Evolutionary conservation across 1,284 basidiomycete genomes (phyloP), one percentile per base, ranked within the genome.

Genomic region (Cryptococcus sp.): DNA sequence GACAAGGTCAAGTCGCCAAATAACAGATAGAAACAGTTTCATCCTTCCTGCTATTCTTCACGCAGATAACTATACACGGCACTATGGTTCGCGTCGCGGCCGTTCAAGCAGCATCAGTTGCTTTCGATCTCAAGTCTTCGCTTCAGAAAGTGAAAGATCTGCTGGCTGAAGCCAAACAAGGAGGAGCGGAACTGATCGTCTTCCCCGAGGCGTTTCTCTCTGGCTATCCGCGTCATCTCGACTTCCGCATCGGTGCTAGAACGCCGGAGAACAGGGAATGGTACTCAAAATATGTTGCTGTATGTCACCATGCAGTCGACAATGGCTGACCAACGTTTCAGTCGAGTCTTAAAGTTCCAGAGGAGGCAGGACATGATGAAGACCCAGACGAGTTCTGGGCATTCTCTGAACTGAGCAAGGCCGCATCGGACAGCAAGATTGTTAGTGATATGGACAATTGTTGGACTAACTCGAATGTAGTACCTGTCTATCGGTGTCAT

Each of bases 161-260:
- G 13, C 81, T 82, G 15, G 80, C 72, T 19, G 69, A 83, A 7
- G 85, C 85, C 6, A 82, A 81, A 58, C 79, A 83, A 45, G 83
- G 84, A 61, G 78, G 78, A 3, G 78, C 83, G 0, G 81, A 86
- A 64, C 70, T 89, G 2, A 85, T 82, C 25, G 85, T 89, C 16
- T 87, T 89, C 66, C 88, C 87, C 3, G 87, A 89, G 71, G 88
- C 86, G 19, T 88, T 87, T 37, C 57, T 79, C 17, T 63, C 61
- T 23, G 74, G 67, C 5, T 79, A 79, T 48, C 78, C 78, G 1
- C 61, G 78, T 17, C 70, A 73, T 16, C 52, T 73, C 16, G 68
- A 63, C 26, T 74, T 76, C 45, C 46, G 50, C 11, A 66, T 76
- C 40, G 72, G 71, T 1, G 48, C 50, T 3, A 55, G 73, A 37